These are phyloP conservation scores for Saccharomycopsis synnaedendra DNA, from an alignment of 805 yeast species.

Conservation along the genomic window DNA sequence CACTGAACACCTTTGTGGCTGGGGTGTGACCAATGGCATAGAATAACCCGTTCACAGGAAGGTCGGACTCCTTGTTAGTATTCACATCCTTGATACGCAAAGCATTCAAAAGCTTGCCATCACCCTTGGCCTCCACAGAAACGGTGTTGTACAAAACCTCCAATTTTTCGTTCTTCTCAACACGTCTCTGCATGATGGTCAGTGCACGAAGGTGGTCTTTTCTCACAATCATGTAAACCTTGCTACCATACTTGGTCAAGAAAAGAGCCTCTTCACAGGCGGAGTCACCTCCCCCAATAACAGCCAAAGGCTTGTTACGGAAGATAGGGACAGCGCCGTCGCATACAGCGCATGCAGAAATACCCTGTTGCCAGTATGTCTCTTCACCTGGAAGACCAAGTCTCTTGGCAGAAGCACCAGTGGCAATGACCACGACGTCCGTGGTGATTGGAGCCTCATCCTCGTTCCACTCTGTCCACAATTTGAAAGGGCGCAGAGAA, in stretches of 20 bases:
- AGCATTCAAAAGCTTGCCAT: slow-evolving; percentile 68
- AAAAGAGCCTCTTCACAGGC: slow-evolving; percentile 99
- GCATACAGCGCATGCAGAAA: slow-evolving; percentile 98
- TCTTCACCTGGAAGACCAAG: slow-evolving; percentile 93
- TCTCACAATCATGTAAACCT: slow-evolving; percentile 88
- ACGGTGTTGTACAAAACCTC: slow-evolving; percentile 85
- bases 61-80: slow-evolving; percentile 56
- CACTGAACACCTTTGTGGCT: slow-evolving; percentile 73
- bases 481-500: slow-evolving; percentile 81
- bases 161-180: slow-evolving; percentile 68
- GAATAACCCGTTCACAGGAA: slow-evolving; percentile 83
- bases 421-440: slow-evolving; percentile 86
- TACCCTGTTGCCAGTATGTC: slow-evolving; percentile 97
- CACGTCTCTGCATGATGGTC: slow-evolving; percentile 94
- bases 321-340: slow-evolving; percentile 99
- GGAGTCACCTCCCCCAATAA: slow-evolving; percentile 98
- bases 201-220: slow-evolving; percentile 93
- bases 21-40: slow-evolving; percentile 98
- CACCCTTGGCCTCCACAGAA: slow-evolving; percentile 83
- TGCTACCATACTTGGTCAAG: slow-evolving; percentile 94
- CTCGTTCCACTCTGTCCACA: slow-evolving; percentile 94
- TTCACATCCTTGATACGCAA: slow-evolving; percentile 59
- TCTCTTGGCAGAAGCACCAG: slow-evolving; percentile 98
- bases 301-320: slow-evolving; percentile 96
- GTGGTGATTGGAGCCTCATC: slow-evolving; percentile 76